Evolutionary conservation across 768 basidiomycete genomes (phyloP), one percentile per base, ranked within the genome.

Genomic region (Calocybe indica): DNA sequence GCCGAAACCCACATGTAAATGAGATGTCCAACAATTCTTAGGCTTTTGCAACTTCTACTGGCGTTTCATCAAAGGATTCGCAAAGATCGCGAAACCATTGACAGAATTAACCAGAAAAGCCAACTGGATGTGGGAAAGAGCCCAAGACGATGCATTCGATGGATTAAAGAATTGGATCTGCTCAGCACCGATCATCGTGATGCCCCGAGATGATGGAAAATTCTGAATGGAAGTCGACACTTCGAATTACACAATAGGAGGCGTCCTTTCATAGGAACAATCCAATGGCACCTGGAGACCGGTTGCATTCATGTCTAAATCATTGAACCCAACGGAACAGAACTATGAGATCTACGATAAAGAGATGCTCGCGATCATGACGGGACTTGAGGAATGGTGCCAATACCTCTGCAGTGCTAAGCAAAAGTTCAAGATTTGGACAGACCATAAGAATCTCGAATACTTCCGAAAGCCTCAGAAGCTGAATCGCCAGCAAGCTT

Each of bases 291-390:
- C 32, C 4, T 70, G 63, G 58, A 59, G 61, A 4, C 73, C 75
- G 0, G 53, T 76, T 12, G 71, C 63, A 0, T 79, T 66, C 49
- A 51, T 58, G 3, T 75, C 70, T 0, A 59, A 63, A 5, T 53
- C 58, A 5, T 46, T 74, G 0, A 55, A 41, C 7, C 15, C 47
- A 0, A 59, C 67, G 0, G 71, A 79, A 55, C 44, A 58, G 2
- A 78, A 79, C 52, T 79, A 79, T 53, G 61, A 71, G 13, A 64
- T 66, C 32, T 60, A 72, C 45, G 64, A 81, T 53, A 67, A 67
- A 48, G 78, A 82, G 56, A 46, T 80, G 0, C 62, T 78, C 2
- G 73, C 75, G 0, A 73, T 79, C 28, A 62, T 79, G n/a, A 31
- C 58, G 29, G 62, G 63, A 0, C 51, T 74, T 0, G n/a, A 50